These are phyloP conservation scores for Linnemannia zychae DNA, from an alignment of 192 early-diverging fungal genomes.

Conservation along the genomic window DNA sequence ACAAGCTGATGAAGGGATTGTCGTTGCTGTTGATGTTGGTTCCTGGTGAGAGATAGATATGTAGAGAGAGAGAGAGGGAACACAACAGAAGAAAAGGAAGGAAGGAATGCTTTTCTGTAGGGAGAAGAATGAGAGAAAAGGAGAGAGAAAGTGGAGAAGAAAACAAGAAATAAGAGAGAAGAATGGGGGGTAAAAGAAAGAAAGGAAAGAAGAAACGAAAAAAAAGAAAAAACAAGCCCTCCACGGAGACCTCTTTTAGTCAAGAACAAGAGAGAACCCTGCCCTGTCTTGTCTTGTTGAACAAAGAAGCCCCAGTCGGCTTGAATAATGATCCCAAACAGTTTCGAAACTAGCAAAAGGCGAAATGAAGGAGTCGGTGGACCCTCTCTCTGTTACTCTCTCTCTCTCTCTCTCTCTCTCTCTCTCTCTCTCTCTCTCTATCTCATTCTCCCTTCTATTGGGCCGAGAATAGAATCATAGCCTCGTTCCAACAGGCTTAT, in stretches of 20 bases:
- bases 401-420: too few relatives aligned
- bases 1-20: background rate
- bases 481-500: background rate
- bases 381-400: too few relatives aligned
- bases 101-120: background rate
- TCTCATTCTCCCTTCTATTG: slow-evolving; percentile 5
- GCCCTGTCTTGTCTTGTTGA: background rate
- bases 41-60: background rate
- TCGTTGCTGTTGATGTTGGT: background rate
- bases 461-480: slow-evolving; percentile 34
- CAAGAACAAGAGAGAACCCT: background rate
- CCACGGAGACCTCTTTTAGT: background rate
- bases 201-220: background rate
- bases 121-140: background rate
- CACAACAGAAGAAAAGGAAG: background rate
- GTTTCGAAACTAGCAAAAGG: slow-evolving; percentile 32
- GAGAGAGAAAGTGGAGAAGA: background rate
- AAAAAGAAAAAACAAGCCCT: background rate
- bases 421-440: too few relatives aligned
- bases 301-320: background rate
- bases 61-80: background rate
- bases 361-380: background rate
- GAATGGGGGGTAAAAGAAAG: background rate
- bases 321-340: slow-evolving; percentile 34
- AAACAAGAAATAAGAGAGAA: background rate